These are phyloP conservation scores for Malus sieversii DNA, from an alignment of 306 rosid species.

Conservation along the genomic window DNA sequence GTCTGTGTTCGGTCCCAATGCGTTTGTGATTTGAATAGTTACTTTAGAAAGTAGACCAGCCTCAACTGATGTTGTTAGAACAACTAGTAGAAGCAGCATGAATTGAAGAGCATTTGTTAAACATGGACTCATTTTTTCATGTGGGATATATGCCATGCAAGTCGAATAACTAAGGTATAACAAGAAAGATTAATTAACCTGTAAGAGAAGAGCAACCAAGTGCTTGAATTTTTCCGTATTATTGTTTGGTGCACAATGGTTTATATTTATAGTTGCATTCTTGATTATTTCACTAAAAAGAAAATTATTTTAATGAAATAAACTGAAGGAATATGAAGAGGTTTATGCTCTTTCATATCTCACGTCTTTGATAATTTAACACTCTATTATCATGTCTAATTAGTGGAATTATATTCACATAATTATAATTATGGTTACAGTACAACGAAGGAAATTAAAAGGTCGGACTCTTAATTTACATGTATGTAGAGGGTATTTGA, in stretches of 20 bases:
- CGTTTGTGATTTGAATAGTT: constrained; percentile 1
- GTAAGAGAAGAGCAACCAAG: too few relatives aligned
- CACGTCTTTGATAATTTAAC: neutral
- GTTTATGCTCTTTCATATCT: neutral
- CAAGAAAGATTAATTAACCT: too few relatives aligned
- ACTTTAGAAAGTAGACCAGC: neutral
- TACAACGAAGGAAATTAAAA: neutral
- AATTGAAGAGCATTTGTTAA: neutral
- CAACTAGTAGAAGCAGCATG: neutral
- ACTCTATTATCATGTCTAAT: neutral
- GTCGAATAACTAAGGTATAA: too few relatives aligned
- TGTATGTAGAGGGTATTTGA: too few relatives aligned
- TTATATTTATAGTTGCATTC: neutral
- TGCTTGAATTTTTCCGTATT: neutral
- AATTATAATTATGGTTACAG: neutral
- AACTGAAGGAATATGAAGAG: neutral
- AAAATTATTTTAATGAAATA: too few relatives aligned
- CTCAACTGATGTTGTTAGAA: neutral
- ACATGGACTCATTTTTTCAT: neutral
- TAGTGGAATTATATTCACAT: neutral
- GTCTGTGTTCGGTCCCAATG: neutral
- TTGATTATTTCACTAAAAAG: neutral
- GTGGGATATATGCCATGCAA: neutral
- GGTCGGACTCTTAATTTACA: neutral
- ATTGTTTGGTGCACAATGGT: neutral